Conservation (phyloP, 2,329 filamentous ascomycete genomes). For the Phialophora verrucosa region DNA sequence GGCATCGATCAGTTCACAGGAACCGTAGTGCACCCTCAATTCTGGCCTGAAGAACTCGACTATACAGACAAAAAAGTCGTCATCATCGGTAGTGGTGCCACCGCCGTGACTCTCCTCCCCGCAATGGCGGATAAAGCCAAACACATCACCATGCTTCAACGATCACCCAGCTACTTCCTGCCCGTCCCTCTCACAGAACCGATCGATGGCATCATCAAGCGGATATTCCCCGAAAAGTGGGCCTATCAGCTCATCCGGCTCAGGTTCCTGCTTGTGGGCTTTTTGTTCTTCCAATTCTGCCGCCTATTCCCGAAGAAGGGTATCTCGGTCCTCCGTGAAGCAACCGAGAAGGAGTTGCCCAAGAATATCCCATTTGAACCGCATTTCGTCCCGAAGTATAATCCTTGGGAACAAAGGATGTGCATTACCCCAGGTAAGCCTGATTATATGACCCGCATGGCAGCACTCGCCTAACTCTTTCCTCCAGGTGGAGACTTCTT, state of each 20-base stretch:
- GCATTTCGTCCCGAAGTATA: constrained; percentile 65
- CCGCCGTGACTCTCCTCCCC: constrained; percentile 77
- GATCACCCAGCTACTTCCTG: constrained; percentile 74
- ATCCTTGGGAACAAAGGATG: constrained; percentile 75
- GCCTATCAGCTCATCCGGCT: constrained; percentile 35
- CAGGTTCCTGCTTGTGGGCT: constrained; percentile 32
- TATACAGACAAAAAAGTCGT: constrained; percentile 71
- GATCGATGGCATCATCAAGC: constrained; percentile 32
- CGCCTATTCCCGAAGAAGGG: constrained; percentile 34
- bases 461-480: constrained; percentile 13
- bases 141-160: constrained; percentile 78
- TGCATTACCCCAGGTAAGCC: constrained; percentile 58
- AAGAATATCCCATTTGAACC: constrained; percentile 58
- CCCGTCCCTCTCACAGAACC: constrained; percentile 32
- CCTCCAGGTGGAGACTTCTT: constrained; percentile 68
- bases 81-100: constrained; percentile 78
- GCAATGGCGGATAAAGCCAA: constrained; percentile 67
- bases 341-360: constrained; percentile 35
- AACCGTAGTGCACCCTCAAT: constrained; percentile 70
- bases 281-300: constrained; percentile 38
- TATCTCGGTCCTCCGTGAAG: constrained; percentile 30
- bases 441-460: not conserved
- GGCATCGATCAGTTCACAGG: constrained; percentile 71
- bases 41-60: constrained; percentile 74
- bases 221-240: constrained; percentile 31